phyloP scores from a whole-genome alignment of 169 alveolate species.

The Plasmodium chabaudi region DNA sequence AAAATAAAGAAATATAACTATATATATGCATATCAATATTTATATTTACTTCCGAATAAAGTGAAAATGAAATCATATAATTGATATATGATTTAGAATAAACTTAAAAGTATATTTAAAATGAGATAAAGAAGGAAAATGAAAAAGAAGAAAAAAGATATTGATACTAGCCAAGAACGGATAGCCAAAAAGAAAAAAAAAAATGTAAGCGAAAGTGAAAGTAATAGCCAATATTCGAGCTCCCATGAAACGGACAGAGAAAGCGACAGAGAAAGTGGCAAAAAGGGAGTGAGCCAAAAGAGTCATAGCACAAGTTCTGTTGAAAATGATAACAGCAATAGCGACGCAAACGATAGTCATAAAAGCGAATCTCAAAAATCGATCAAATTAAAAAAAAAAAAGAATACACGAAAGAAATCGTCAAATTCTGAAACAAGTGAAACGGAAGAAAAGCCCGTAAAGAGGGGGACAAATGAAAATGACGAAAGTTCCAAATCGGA shows the following conservation, averaged over 20 bases:
- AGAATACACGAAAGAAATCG: not conserved
- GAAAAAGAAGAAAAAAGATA: not conserved
- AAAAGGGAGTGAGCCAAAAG: not conserved
- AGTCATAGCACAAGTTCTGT: not conserved
- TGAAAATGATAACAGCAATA: not conserved
- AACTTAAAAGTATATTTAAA: not conserved
- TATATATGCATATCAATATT: too few species aligned
- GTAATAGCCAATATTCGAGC: not conserved
- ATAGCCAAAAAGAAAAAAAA: not conserved
- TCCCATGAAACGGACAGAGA: not conserved
- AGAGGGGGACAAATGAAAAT: not conserved
- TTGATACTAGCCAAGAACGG: not conserved
- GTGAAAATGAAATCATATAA: too few species aligned
- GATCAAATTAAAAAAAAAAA: not conserved
- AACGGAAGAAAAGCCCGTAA: not conserved
- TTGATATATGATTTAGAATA: too few species aligned
- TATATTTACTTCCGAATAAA: too few species aligned
- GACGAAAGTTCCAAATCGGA: not conserved
- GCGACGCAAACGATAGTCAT: not conserved
- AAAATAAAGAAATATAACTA: too few species aligned
- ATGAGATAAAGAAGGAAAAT: not conserved
- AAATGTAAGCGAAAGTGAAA: constrained; percentile 1
- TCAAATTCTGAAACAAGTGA: not conserved
- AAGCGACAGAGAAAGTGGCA: not conserved
- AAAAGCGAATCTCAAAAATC: not conserved